Evolutionary conservation across 164 flowering plant species (phyloP).

Genomic region (grape (Vitis vinifera)): ASM3070453v1 NC_081811.1:7422001-7422500

Average conservation of each 20-base stretch:
- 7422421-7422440: too few species aligned
- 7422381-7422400: too few species aligned
- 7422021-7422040: background rate
- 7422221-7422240: slow-evolving; percentile 4
- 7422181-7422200: slow-evolving; percentile 6
- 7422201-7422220: slow-evolving; percentile 11
- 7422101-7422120: background rate
- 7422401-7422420: too few species aligned
- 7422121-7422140: background rate
- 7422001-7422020: background rate
- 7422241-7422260: background rate
- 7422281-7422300: background rate
- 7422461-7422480: background rate
- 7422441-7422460: too few species aligned
- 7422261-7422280: background rate
- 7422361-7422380: too few species aligned
- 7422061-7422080: background rate
- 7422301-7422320: background rate
- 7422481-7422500: background rate
- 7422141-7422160: slow-evolving; percentile 3
- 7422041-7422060: background rate
- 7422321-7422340: background rate
- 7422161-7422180: background rate
- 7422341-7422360: too few species aligned
- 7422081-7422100: background rate